Base-by-base conservation (phyloP, 1,139 yeast species). In the Geotrichum phurueaensis region DNA sequence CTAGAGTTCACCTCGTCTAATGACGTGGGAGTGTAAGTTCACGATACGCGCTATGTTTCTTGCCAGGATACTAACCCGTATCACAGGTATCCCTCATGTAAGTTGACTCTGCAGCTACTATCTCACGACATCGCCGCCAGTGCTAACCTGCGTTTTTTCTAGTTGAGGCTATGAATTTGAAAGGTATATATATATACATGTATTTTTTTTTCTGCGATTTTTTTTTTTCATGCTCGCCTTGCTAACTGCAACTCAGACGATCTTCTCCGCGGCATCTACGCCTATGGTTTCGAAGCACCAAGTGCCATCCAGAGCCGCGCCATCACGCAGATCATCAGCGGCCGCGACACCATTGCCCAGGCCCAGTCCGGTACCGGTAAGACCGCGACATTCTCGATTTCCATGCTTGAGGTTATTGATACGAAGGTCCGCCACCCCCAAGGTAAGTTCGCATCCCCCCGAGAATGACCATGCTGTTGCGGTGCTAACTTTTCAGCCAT, bases 341-440 rank as follows among this genome's bases (percentile, higher is more conserved):
- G 97, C 4, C 82, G 86, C 68, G 99, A 94, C 73, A 89, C 94
- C 1, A 89, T 94, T 63, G 98, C 98, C 25, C 99, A 94, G 75
- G 97, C 98, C 12, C 99, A 94, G 73, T 89, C 97, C 4, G 99
- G 99, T 64, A 94, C 99, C 0, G 99, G 99, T 70, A 94, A 94
- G 74, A 94, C 99, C 0, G 99, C 98, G 23, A 94, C 99, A 0
- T 94, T 94, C 73, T 82, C 96, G 18, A 90, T 94, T 61, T 96
- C 97, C 12, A 87, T 89, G 86, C 78, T 94, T 60, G 91, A 92
- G 72, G 90, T 81, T 22, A 79, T 90, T 23, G 96, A 91, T 65
- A 73, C 87, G 31, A 82, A 80, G 22, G 57, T 54, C 20, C 43
- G 57, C 25, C 57, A 54, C 22, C 64, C 78, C 83, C 60, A 81